phyloP scores from a whole-genome alignment of 73 alveolate genomes.

The Tetrahymena borealis region DNA sequence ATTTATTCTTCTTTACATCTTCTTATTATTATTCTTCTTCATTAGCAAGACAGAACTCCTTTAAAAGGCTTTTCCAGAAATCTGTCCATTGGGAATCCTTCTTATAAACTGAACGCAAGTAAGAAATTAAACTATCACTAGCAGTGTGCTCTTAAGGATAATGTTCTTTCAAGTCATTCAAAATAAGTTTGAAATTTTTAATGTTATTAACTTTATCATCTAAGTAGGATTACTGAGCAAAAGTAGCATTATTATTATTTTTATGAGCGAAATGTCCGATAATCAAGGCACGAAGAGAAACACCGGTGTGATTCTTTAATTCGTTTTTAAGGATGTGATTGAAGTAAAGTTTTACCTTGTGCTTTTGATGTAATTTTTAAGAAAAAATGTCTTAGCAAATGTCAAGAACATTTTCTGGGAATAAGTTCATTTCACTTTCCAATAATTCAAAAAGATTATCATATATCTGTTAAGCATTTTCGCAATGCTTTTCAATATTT shows the following conservation, averaged over 20 bases:
- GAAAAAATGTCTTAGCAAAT: background rate
- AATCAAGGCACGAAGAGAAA: background rate
- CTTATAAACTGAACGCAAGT: background rate
- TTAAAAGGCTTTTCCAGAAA: background rate
- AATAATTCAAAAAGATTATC: background rate
- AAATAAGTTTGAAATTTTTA: background rate
- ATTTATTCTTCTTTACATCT: background rate
- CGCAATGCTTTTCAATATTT: background rate
- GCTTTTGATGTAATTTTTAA: background rate
- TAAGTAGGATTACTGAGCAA: constrained; percentile 2
- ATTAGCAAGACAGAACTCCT: background rate
- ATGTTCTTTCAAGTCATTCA: background rate
- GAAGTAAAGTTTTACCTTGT: background rate
- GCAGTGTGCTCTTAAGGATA: background rate
- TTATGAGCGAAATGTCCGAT: background rate
- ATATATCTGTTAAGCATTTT: background rate
- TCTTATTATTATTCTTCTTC: background rate
- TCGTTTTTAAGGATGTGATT: background rate
- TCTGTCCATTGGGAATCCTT: background rate
- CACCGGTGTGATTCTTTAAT: background rate
- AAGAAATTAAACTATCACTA: background rate
- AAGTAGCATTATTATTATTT: background rate
- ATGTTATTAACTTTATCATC: background rate
- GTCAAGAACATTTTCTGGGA: constrained; percentile 3
- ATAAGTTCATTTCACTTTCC: background rate